Base-by-base conservation (phyloP, 148 eudicot species). In the Heliosperma pusillum region DNA sequence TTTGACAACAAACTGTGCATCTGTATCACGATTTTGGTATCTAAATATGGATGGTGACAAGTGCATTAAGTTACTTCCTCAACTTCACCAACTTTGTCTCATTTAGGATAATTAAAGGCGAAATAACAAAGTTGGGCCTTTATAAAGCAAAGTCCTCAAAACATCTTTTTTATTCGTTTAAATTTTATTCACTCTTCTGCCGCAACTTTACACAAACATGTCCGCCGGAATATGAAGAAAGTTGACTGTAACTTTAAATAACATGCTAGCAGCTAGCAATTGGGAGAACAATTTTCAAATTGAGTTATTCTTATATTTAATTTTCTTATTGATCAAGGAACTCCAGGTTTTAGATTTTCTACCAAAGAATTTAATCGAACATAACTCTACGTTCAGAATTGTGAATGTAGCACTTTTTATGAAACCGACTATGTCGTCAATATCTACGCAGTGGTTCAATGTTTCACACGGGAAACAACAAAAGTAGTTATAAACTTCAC, bases 251-350 rank as follows among this genome's bases (percentile, higher is more conserved):
- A 36, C 10, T 72, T 22, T 33, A 33, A 11, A 57, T 7, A 58
- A 65, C 47, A 56, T 30, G 75, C 62, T 5, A 40, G 44, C 19
- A 71, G 74, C 25, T n/a, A n/a, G n/a, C n/a, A n/a, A n/a, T n/a
- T n/a, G 60, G 60, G n/a, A 52, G 29, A 70, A 36, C 40, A 20
- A 70, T 25, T 40, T 20, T 24, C 60, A 70, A 44, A 52, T 24
- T 36, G 69, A 30, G 45, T 27, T 45, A 33, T 21, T 22, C 72
- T 20, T 20, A n/a, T 50, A 42, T 60, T 36, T 72, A 27, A 59
- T 58, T 10, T 22, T 71, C 2, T 7, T 42, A 5, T 42, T 42
- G 45, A 42, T 5, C 5, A 7, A 42, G 45, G 9, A 42, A 42
- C 45, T 10, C 45, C 45, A 2, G 5, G n/a, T 42, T 5, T 42